A percentile compares a stretch with the other conserved stretches of the same genome.
These are phyloP conservation scores for Backusella parvicylindrica DNA, from an alignment of 192 early-diverging fungal species.

Conservation along the genomic window DNA sequence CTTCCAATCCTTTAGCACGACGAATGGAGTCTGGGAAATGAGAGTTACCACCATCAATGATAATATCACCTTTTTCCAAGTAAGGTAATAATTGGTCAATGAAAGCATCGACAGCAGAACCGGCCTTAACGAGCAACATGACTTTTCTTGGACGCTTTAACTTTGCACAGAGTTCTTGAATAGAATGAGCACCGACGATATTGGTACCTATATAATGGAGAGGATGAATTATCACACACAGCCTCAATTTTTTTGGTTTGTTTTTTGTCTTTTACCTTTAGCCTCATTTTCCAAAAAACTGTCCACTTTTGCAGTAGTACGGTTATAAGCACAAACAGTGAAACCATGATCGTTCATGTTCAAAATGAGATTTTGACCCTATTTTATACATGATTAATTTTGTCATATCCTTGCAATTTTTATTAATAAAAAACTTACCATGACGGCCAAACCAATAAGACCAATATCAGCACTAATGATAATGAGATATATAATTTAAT, in stretches of 20 bases:
- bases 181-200: conserved; percentile 89
- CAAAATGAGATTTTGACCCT: conserved; percentile 98
- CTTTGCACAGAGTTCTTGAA: conserved; percentile 91
- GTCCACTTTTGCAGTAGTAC: conserved; percentile 92
- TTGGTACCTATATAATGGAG: conserved; percentile 62
- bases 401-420: background rate
- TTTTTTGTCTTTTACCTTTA: conserved; percentile 62
- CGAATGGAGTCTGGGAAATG: conserved; percentile 97
- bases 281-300: conserved; percentile 94
- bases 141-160: conserved; percentile 96
- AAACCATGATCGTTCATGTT: conserved; percentile 99
- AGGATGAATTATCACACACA: background rate
- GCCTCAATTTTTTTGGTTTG: background rate
- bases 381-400: conserved; percentile 2
- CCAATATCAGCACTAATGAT: conserved; percentile 89
- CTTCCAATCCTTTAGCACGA: conserved; percentile 81
- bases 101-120: conserved; percentile 90
- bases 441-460: conserved; percentile 98
- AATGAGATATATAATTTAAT: too few species aligned
- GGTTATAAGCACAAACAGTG: conserved; percentile 93
- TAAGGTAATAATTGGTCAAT: conserved; percentile 86
- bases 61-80: conserved; percentile 89
- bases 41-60: conserved; percentile 99
- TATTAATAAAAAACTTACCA: conserved; percentile 58
- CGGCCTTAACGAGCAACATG: conserved; percentile 98